phyloP scores from a whole-genome alignment of 352 stramenopile genomes.

The Phytophthora pseudosyringae region DNA sequence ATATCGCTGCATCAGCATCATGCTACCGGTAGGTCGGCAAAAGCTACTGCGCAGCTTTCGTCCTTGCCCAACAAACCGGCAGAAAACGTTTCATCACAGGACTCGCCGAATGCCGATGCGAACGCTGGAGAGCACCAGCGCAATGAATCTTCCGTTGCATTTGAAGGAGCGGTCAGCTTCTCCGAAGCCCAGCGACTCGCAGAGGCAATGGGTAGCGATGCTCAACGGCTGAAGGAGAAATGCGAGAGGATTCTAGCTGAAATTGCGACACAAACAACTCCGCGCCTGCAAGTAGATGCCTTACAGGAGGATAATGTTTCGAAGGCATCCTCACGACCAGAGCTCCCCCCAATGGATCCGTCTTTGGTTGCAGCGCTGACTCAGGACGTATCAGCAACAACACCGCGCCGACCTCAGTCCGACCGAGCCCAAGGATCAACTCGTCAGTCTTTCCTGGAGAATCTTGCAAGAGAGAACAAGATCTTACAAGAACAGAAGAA shows the following conservation, averaged over 20 bases:
- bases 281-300: slow-evolving; percentile 7
- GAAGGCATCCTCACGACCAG: neutral
- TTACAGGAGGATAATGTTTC: neutral
- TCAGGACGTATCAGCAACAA: slow-evolving; percentile 8
- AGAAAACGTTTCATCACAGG: neutral
- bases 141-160: slow-evolving; percentile 11
- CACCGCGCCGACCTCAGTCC: slow-evolving; percentile 32
- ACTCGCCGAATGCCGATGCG: neutral
- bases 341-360: slow-evolving; percentile 9
- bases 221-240: slow-evolving; percentile 21
- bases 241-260: slow-evolving; percentile 15
- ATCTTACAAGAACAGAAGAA: neutral
- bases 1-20: slow-evolving; percentile 20
- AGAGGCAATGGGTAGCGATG: slow-evolving; percentile 24
- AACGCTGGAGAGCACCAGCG: neutral
- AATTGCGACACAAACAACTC: slow-evolving; percentile 29
- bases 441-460: slow-evolving; percentile 30
- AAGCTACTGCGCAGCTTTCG: slow-evolving; percentile 21
- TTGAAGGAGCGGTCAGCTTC: slow-evolving; percentile 53
- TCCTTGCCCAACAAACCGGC: slow-evolving; percentile 12
- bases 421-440: slow-evolving; percentile 18
- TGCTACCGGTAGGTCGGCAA: neutral
- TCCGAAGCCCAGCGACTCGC: slow-evolving; percentile 40
- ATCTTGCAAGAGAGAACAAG: slow-evolving; percentile 12
- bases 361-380: neutral